Conservation (phyloP, 1,284 basidiomycete species). For the Neotropicomus parvogracilis region DNA sequence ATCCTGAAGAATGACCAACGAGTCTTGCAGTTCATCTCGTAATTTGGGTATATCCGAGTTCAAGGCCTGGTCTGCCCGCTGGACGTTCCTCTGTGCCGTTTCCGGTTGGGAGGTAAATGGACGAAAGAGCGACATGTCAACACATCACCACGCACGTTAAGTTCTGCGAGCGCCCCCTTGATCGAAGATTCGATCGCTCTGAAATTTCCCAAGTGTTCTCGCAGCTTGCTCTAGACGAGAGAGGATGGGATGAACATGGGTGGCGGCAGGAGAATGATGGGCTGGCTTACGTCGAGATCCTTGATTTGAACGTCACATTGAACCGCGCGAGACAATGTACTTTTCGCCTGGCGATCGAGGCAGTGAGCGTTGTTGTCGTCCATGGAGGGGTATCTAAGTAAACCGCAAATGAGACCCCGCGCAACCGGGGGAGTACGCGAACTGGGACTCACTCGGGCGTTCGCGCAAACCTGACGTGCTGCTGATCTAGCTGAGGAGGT, state of each 20-base stretch:
- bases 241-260: neutral
- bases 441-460: conserved; percentile 18
- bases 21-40: conserved; percentile 52
- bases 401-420: conserved; percentile 11
- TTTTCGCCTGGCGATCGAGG: conserved; percentile 46
- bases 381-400: conserved; percentile 12
- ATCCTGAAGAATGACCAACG: conserved; percentile 49
- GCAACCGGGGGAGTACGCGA: neutral
- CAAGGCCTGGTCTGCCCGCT: conserved; percentile 54
- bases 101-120: neutral
- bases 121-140: neutral
- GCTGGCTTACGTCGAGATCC: conserved; percentile 56
- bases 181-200: conserved; percentile 64
- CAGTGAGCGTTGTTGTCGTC: conserved; percentile 5
- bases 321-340: conserved; percentile 47
- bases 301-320: conserved; percentile 63
- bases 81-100: conserved; percentile 49
- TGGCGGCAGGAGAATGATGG: neutral
- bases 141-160: conserved; percentile 45
- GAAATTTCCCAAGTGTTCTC: conserved; percentile 67
- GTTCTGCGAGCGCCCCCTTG: conserved; percentile 53
- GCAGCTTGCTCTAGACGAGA: conserved; percentile 49
- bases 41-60: conserved; percentile 58
- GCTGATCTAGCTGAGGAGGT: conserved; percentile 1
- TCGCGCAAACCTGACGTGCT: neutral